Evolutionary conservation across 1,284 basidiomycete species (phyloP), one percentile per base, ranked within the genome.

Genomic region (Hemileia vastatrix): DNA sequence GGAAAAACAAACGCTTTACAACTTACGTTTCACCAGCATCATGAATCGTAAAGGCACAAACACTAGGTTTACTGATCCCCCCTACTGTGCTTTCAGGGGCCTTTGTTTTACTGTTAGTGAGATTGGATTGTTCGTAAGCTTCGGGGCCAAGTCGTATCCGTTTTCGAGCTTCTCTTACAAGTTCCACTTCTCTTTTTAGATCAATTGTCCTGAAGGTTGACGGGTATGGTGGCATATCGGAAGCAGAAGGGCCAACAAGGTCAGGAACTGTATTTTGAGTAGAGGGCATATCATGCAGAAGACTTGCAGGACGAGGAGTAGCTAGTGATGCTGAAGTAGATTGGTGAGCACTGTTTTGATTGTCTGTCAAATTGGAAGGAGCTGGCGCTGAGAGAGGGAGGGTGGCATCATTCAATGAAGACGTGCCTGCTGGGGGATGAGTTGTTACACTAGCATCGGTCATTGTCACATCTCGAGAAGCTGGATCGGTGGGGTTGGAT

Each of bases 41-140:
- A 73, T 94, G 90, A 32, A 96, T 75, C 1, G 92, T 95, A 74
- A 94, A 95, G 2, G 89, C 85, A 67, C 92, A 93, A 54, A 95
- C 85, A 70, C 90, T 94, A 1, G 93, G 92, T 49, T 71, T 70
- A 15, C 66, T 66, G 54, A 58, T 68, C 32, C 58, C 64, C 11
- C 51, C 52, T 8, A 52, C 45, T 5, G 19, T 31, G 13, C 55
- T 44, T 32, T 66, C 54, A 4, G 52, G 54, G n/a, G 55, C 57
- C 19, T 27, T 47, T 45, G 54, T 33, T 53, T 54, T 53, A 8
- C 50, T 59, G 4, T 51, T 52, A 11, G 54, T 31, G 23, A 11
- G 24, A 51, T 45, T n/a, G 4, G 43, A 40, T 11, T 64, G 44
- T 4, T 49, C 48, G 27, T 54, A 77, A 11, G 80, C 78, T 18